A percentile compares a stretch with the other conserved stretches of the same genome.
These are phyloP conservation scores for Phytophthora pinifolia DNA, from an alignment of 352 stramenopile genomes.

Conservation along the genomic window DNA sequence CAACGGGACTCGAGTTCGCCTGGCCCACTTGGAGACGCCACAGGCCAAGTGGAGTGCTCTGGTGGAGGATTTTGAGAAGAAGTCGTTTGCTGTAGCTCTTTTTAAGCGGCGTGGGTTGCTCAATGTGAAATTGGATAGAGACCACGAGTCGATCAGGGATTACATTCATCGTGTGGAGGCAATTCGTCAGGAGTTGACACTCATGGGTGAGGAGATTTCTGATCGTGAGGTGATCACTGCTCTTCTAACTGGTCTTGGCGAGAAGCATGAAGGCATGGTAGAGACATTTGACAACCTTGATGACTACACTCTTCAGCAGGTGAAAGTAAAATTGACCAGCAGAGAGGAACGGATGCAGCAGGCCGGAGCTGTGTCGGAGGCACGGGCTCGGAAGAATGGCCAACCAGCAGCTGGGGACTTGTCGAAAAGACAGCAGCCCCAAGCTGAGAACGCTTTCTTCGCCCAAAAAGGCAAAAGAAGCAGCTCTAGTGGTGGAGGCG, in stretches of 20 bases:
- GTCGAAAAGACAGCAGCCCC: background rate
- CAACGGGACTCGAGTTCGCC: constrained; percentile 9
- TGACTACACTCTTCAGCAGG: constrained; percentile 11
- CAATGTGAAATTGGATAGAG: constrained; percentile 13
- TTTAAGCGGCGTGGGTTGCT: constrained; percentile 13
- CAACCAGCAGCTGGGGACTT: background rate
- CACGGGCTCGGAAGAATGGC: background rate
- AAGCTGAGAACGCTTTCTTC: background rate
- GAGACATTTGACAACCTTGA: constrained; percentile 16
- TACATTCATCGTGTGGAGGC: constrained; percentile 16
- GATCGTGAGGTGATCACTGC: constrained; percentile 9
- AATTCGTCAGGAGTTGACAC: constrained; percentile 13
- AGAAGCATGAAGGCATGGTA: constrained; percentile 6
- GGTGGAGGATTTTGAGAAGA: constrained; percentile 20
- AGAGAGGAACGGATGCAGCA: constrained; percentile 6
- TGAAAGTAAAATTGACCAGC: constrained; percentile 12
- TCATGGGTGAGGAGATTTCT: constrained; percentile 13
- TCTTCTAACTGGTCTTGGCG: constrained; percentile 11
- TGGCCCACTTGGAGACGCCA: constrained; percentile 12
- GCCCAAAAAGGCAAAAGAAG: background rate
- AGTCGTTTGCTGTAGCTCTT: constrained; percentile 12
- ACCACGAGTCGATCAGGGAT: constrained; percentile 10
- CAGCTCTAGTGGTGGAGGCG: background rate
- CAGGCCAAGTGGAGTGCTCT: constrained; percentile 13
- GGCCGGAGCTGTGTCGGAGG: constrained; percentile 3